These are phyloP conservation scores for Stereocaulon alpinum DNA, from an alignment of 495 filamentous ascomycete species.

Conservation along the genomic window DNA sequence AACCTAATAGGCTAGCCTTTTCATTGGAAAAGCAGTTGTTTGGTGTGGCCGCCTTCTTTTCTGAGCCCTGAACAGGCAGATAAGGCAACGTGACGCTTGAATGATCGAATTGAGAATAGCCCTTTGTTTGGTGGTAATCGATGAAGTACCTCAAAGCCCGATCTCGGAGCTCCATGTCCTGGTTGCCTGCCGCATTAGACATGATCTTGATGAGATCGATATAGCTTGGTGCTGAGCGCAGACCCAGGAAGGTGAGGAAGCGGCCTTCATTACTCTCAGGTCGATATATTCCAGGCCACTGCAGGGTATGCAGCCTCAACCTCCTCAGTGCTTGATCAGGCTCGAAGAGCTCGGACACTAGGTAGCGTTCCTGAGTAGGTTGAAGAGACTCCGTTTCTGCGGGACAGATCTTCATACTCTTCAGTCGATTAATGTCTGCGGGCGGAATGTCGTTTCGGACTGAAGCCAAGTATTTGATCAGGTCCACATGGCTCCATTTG, in stretches of 20 bases:
- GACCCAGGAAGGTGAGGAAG: slow-evolving; percentile 61
- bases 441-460: slow-evolving; percentile 81
- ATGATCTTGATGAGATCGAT: slow-evolving; percentile 67
- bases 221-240: slow-evolving; percentile 57
- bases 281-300: slow-evolving; percentile 67
- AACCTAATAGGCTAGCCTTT: slow-evolving; percentile 63
- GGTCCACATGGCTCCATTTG: slow-evolving; percentile 86
- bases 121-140: slow-evolving; percentile 62
- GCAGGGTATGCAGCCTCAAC: slow-evolving; percentile 65
- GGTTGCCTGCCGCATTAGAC: slow-evolving; percentile 43
- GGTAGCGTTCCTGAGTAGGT: slow-evolving; percentile 49
- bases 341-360: slow-evolving; percentile 75
- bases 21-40: slow-evolving; percentile 75
- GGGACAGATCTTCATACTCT: slow-evolving; percentile 65
- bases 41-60: slow-evolving; percentile 54
- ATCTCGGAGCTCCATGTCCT: slow-evolving; percentile 45
- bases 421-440: slow-evolving; percentile 72
- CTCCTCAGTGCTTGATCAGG: slow-evolving; percentile 60
- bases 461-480: slow-evolving; percentile 86
- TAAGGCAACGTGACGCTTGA: slow-evolving; percentile 49
- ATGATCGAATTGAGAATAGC: slow-evolving; percentile 54
- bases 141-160: slow-evolving; percentile 76
- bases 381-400: slow-evolving; percentile 51
- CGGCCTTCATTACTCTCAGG: slow-evolving; percentile 54
- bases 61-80: slow-evolving; percentile 58